Evolutionary conservation across 2,329 filamentous ascomycete species (phyloP).

Genomic region (Aureobasidium sp.): DNA sequence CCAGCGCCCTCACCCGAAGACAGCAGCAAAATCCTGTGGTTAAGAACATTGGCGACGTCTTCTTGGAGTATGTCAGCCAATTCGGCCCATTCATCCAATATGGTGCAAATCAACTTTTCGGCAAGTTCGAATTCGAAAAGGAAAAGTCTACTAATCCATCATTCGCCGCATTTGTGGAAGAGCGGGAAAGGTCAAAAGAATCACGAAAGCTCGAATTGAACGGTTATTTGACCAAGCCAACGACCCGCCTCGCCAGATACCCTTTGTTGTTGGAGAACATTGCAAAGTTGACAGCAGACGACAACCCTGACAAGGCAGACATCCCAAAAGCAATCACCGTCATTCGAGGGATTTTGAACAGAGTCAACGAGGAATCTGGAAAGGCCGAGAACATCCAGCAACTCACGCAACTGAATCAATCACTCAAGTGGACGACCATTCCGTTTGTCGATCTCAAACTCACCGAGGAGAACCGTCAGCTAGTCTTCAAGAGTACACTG

Average conservation of each 20-base stretch:
- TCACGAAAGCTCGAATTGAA: slow-evolving; percentile 95
- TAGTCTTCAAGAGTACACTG: slow-evolving; percentile 88
- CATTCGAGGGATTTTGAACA: slow-evolving; percentile 78
- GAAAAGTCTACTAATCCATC: slow-evolving; percentile 79
- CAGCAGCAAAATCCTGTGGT: slow-evolving; percentile 91
- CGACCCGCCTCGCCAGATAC: slow-evolving; percentile 88
- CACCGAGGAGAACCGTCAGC: slow-evolving; percentile 84
- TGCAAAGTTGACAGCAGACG: slow-evolving; percentile 82
- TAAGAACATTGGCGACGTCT: slow-evolving; percentile 84
- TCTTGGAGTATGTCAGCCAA: slow-evolving; percentile 81
- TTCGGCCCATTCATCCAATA: slow-evolving; percentile 97
- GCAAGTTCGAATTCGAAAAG: slow-evolving; percentile 96
- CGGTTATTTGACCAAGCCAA: slow-evolving; percentile 95
- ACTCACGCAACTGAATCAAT: slow-evolving; percentile 80
- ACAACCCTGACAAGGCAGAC: slow-evolving; percentile 82
- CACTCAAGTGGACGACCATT: slow-evolving; percentile 81
- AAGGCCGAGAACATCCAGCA: slow-evolving; percentile 98
- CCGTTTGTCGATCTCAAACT: slow-evolving; percentile 91
- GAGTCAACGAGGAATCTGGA: slow-evolving; percentile 90
- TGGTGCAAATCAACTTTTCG: slow-evolving; percentile 89
- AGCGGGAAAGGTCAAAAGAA: slow-evolving; percentile 92
- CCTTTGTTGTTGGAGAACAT: slow-evolving; percentile 87
- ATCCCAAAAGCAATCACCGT: slow-evolving; percentile 81
- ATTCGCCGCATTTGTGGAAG: slow-evolving; percentile 89
- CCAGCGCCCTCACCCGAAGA: slow-evolving; percentile 76